Evolutionary conservation across 805 yeast species (phyloP), one percentile per base, ranked within the genome.

Genomic region (Pichia phayaonensis): DNA sequence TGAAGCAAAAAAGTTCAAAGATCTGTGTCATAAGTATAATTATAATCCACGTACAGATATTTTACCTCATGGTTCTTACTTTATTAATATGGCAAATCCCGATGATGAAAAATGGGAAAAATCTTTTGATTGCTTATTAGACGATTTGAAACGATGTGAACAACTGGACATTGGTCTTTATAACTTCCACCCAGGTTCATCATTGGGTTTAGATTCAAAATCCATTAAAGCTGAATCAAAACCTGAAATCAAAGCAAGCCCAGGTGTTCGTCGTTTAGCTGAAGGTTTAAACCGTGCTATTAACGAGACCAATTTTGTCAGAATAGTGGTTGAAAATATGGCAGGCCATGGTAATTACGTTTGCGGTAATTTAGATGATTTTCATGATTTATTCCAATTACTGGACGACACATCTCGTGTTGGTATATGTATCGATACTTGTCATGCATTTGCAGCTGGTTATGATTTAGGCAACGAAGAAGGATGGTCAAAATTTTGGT

Each of bases 401-500:
- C 78, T 94, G n/a, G 85, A 89, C 1, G 79, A 90, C 61, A 90
- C 90, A 65, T 63, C 69, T 1, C 74, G 99, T 50, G 83, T 94
- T n/a, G 98, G 99, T 4, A 96, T 94, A 1, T 94, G 99, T 64
- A 75, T 94, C 16, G 99, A 94, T 65, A 94, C 98, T 0, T 94
- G 99, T 64, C 99, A 94, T 66, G 75, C 96, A 0, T 90, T 87
- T 72, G 97, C 98, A 0, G 96, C 98, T 1, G 99, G 99, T 1
- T 90, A 87, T 64, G 97, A 94, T 62, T 75, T 94, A 44, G 68
- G 82, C n/a, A 75, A 76, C 18, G 76, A 75, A 52, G 80, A 73
- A 29, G 63, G 70, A 15, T 86, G 82, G 68, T 72, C 74, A 11
- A 67, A 69, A 42, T 90, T 94, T 65, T 86, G 97, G 95, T 65